phyloP scores from a whole-genome alignment of 805 yeast species.

The Blastobotrys terrestris region DNA sequence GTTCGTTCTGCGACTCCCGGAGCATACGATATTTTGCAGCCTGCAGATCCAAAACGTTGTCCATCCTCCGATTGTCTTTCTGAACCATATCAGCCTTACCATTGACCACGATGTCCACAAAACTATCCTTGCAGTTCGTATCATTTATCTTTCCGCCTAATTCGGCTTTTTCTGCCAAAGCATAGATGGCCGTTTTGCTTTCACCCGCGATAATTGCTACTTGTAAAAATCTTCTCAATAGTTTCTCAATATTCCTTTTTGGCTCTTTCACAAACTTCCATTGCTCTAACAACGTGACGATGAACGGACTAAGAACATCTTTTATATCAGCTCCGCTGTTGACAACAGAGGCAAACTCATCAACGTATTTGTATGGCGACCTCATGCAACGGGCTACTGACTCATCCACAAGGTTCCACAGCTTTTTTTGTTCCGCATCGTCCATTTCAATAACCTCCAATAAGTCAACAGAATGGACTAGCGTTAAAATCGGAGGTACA shows the following conservation, averaged over 20 bases:
- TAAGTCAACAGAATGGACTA: constrained; percentile 43
- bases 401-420: constrained; percentile 72
- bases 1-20: neutral
- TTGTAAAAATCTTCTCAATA: constrained; percentile 48
- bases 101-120: neutral
- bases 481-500: constrained; percentile 49
- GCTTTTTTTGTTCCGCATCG: constrained; percentile 22
- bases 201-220: constrained; percentile 56
- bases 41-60: neutral
- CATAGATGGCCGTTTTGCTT: constrained; percentile 5
- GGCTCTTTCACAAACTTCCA: constrained; percentile 45
- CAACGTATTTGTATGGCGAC: constrained; percentile 82
- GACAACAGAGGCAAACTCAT: constrained; percentile 34
- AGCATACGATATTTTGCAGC: neutral
- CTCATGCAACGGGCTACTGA: constrained; percentile 61
- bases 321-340: constrained; percentile 24
- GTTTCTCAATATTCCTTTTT: constrained; percentile 31
- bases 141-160: neutral
- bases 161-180: neutral
- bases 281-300: constrained; percentile 61
- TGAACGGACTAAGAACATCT: constrained; percentile 48
- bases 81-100: neutral
- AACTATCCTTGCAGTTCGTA: neutral
- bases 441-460: neutral
- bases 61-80: neutral